phyloP scores from a whole-genome alignment of 78 protist genomes.

The Dictyostelium brefeldianum region DNA sequence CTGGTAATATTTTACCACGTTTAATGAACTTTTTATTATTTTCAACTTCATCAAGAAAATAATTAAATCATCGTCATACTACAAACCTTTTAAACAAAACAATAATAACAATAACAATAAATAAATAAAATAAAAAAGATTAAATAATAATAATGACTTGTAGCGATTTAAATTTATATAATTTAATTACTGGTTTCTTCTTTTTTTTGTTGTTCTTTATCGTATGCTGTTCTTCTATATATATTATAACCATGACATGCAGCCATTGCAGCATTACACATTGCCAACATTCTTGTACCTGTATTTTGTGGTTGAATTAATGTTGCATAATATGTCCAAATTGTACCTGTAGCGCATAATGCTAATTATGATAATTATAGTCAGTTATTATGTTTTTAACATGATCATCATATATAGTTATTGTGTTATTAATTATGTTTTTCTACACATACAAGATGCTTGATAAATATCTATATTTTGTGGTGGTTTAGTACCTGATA shows the following conservation, averaged over 20 bases:
- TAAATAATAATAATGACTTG: no score
- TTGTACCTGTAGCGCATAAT: slow-evolving; percentile 63
- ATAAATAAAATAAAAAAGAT: no score
- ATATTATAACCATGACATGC: slow-evolving; percentile 68
- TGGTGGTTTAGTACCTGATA: slow-evolving; percentile 67
- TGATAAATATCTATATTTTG: slow-evolving; percentile 50
- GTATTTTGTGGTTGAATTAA: slow-evolving; percentile 85
- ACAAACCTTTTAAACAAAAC: neutral
- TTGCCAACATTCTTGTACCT: slow-evolving; percentile 79
- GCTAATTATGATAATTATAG: neutral
- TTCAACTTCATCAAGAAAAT: no score
- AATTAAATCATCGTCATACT: neutral
- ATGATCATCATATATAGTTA: neutral
- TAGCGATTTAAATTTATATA: no score
- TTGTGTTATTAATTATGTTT: no score
- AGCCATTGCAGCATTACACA: slow-evolving; percentile 71
- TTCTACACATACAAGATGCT: slow-evolving; percentile 7
- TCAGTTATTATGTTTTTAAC: neutral
- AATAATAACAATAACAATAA: neutral
- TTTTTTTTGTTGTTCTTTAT: neutral
- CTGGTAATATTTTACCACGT: slow-evolving; percentile 51
- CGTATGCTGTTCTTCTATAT: slow-evolving; percentile 37
- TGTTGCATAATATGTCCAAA: slow-evolving; percentile 83
- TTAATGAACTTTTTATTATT: slow-evolving; percentile 48
- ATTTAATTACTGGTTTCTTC: no score